Base-by-base conservation (phyloP, 208 protist genomes). In the Chromosphaera perkinsii region DNA sequence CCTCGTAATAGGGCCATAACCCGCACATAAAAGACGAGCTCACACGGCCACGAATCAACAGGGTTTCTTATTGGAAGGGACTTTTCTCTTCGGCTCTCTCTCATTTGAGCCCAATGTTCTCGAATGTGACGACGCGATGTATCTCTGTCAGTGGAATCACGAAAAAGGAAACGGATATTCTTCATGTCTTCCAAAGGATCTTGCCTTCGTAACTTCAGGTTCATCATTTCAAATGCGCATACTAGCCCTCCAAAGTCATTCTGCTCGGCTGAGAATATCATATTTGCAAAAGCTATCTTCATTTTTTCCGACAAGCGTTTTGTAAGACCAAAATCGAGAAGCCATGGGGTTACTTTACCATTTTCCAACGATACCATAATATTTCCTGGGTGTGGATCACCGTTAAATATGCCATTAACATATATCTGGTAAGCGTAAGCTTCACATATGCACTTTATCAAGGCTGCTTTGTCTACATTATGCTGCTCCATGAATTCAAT, bases 121-220 rank as follows among this genome's bases (percentile, higher is more conserved):
- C 39, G 48, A 45, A 45, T 45, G 3, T 9, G 48, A 26, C 17
- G 17, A 17, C 48, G 63, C 4, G 26, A 10, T 5, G 63, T 69
- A 22, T 69, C 63, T 20, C 63, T 48, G 37, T n/a, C n/a, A n/a
- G n/a, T n/a, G n/a, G n/a, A n/a, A n/a, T n/a, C n/a, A n/a, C n/a
- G n/a, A n/a, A 54, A 31, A 17, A 69, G 14, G n/a, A 55, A 69
- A 14, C 63, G 63, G 33, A 69, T 69, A 20, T 59, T 31, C 10
- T 59, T 54, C 63, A 69, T 69, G 29, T 69, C 63, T 10, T 55
- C 27, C 3, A 22, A n/a, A n/a, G 63, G 63, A 36, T 69, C 49
- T 29, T 58, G 9, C 24, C 63, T 43, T 14, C 58, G 54, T 10
- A 69, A 49, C 12, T 54, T 49, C 22, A 69, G 63, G 10, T 49